Evolutionary conservation across 2,329 filamentous ascomycete species (phyloP).

Genomic region (Thelonectria discophora): DNA sequence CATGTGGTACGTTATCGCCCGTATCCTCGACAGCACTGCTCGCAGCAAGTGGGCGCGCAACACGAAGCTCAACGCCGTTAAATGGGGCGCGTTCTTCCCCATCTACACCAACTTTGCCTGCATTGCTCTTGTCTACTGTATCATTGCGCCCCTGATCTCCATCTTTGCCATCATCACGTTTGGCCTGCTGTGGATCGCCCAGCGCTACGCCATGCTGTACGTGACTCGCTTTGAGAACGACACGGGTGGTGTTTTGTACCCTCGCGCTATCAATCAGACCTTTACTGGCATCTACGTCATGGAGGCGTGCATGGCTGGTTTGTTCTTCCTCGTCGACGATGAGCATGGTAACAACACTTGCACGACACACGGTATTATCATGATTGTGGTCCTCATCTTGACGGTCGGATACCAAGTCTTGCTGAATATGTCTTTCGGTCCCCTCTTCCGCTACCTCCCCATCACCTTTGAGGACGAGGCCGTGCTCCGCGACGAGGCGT

Average conservation of each 20-base stretch:
- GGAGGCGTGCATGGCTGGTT: slow-evolving; percentile 87
- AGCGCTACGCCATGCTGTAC: slow-evolving; percentile 97
- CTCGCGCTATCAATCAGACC: slow-evolving; percentile 91
- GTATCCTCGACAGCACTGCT: slow-evolving; percentile 82
- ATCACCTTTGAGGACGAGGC: slow-evolving; percentile 97
- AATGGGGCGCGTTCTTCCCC: slow-evolving; percentile 94
- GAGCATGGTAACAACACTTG: slow-evolving; percentile 64
- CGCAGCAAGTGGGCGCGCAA: slow-evolving; percentile 87
- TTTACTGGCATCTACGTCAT: slow-evolving; percentile 96
- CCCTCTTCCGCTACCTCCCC: slow-evolving; percentile 87
- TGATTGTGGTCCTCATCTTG: slow-evolving; percentile 77
- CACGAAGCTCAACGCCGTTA: slow-evolving; percentile 77
- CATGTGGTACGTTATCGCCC: slow-evolving; percentile 83
- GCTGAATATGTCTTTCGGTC: slow-evolving; percentile 83
- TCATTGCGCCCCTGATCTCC: slow-evolving; percentile 89
- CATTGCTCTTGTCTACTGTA: slow-evolving; percentile 87
- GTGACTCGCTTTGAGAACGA: slow-evolving; percentile 90
- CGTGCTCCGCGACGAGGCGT: slow-evolving; percentile 87
- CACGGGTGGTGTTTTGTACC: slow-evolving; percentile 92
- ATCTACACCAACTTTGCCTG: slow-evolving; percentile 97
- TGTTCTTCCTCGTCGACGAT: slow-evolving; percentile 83
- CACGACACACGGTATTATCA: slow-evolving; percentile 80
- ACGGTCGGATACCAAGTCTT: slow-evolving; percentile 82
- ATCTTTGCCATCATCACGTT: slow-evolving; percentile 96
- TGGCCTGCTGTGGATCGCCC: slow-evolving; percentile 88